Evolutionary conservation across 805 yeast genomes (phyloP).

Genomic region (Lipomyces yamanashiensis): DNA sequence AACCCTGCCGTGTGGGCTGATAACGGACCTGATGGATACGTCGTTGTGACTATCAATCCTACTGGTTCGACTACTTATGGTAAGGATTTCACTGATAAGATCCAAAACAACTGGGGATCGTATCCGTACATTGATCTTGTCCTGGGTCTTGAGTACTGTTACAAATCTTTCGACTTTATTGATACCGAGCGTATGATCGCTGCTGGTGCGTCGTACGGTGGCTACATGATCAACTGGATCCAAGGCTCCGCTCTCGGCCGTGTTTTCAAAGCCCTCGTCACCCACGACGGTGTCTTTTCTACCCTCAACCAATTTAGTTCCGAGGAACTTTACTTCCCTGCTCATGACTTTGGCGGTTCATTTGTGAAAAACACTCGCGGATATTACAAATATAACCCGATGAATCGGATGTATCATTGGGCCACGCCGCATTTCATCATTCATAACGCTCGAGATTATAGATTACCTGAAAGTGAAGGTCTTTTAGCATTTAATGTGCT

Average conservation of each 20-base stretch:
- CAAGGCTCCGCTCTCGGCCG: slow-evolving; percentile 41
- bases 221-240: slow-evolving; percentile 42
- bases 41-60: slow-evolving; percentile 40
- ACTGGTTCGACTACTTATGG: slow-evolving; percentile 42
- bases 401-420: slow-evolving; percentile 38
- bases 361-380: slow-evolving; percentile 37
- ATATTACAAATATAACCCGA: slow-evolving; percentile 38
- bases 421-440: slow-evolving; percentile 40
- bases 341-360: slow-evolving; percentile 39
- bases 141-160: slow-evolving; percentile 36
- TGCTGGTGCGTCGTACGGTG: slow-evolving; percentile 43
- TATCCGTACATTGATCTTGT: slow-evolving; percentile 40
- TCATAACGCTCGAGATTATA: slow-evolving; percentile 39
- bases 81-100: slow-evolving; percentile 39
- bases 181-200: slow-evolving; percentile 38
- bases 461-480: slow-evolving; percentile 41
- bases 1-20: slow-evolving; percentile 42
- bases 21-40: slow-evolving; percentile 36
- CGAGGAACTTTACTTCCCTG: slow-evolving; percentile 40
- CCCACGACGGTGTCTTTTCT: slow-evolving; percentile 41
- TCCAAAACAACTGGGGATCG: slow-evolving; percentile 41
- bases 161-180: slow-evolving; percentile 29
- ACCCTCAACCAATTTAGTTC: slow-evolving; percentile 37
- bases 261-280: slow-evolving; percentile 39
- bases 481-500: slow-evolving; percentile 39